These are phyloP conservation scores for Heimioporus sp. DNA, from an alignment of 768 basidiomycete species.

Conservation along the genomic window DNA sequence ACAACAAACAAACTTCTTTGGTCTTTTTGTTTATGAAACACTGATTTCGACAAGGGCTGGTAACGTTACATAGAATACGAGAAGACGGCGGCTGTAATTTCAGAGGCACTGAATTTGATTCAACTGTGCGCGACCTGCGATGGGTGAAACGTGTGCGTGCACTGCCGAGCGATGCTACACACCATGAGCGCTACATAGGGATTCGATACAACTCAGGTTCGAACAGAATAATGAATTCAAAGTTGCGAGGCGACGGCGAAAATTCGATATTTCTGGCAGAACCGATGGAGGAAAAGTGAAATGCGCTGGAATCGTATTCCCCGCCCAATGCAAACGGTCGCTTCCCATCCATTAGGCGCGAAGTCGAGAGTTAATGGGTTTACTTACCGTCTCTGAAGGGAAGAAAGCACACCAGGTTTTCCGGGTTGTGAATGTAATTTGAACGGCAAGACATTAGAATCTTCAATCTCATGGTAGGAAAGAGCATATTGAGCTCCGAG, in stretches of 20 bases:
- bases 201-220: slow-evolving; percentile 48
- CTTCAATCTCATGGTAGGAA: slow-evolving; percentile 45
- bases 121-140: slow-evolving; percentile 20
- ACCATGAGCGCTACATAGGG: slow-evolving; percentile 53
- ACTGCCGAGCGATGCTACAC: slow-evolving; percentile 12
- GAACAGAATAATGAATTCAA: slow-evolving; percentile 49
- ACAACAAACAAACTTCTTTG: slow-evolving; percentile 12
- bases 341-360: slow-evolving; percentile 20
- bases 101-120: slow-evolving; percentile 16
- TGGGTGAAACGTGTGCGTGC: slow-evolving; percentile 14
- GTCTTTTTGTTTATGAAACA: slow-evolving; percentile 24
- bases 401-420: slow-evolving; percentile 26
- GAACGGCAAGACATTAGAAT: slow-evolving; percentile 44
- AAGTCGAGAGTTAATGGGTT: slow-evolving; percentile 20
- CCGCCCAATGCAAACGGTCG: slow-evolving; percentile 30
- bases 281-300: slow-evolving; percentile 7
- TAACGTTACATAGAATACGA: slow-evolving; percentile 5
- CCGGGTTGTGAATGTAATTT: slow-evolving; percentile 29
- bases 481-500: slow-evolving; percentile 40
- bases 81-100: neutral
- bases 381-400: slow-evolving; percentile 20
- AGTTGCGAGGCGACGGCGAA: slow-evolving; percentile 31
- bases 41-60: slow-evolving; percentile 23
- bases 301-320: slow-evolving; percentile 22
- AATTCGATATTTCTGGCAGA: slow-evolving; percentile 10